phyloP scores from a whole-genome alignment of 371 early-diverging fungal genomes.

The Apophysomyces variabilis region DNA sequence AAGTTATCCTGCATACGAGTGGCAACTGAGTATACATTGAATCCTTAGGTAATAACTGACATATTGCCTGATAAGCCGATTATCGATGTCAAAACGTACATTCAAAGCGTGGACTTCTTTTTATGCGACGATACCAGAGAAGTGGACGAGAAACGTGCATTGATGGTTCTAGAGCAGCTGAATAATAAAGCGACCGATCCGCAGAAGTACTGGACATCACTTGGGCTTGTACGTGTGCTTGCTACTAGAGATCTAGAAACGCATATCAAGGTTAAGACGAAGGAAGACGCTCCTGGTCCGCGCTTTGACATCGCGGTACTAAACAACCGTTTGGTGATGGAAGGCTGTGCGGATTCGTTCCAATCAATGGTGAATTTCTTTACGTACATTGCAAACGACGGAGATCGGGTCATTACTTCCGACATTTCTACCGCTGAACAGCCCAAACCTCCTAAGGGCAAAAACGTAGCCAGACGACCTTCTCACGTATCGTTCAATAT shows the following conservation, averaged over 20 bases:
- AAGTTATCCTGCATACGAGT: not conserved
- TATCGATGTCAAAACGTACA: constrained; percentile 41
- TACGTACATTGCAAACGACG: constrained; percentile 42
- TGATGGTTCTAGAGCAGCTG: constrained; percentile 6
- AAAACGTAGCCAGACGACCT: not conserved
- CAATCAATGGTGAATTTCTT: constrained; percentile 65
- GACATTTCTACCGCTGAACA: too few species aligned
- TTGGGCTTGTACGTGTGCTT: constrained; percentile 47
- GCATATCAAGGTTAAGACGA: constrained; percentile 39
- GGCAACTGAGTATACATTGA: not conserved
- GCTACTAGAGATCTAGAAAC: constrained; percentile 48
- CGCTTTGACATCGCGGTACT: constrained; percentile 49
- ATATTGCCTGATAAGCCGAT: constrained; percentile 57
- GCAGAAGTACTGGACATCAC: constrained; percentile 37
- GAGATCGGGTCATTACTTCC: constrained; percentile 15
- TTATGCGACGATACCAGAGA: constrained; percentile 46
- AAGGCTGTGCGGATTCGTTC: constrained; percentile 80
- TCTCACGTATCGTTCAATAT: constrained; percentile 10
- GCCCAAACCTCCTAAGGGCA: not conserved
- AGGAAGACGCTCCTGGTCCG: constrained; percentile 26
- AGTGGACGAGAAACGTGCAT: constrained; percentile 30
- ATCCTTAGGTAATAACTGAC: constrained; percentile 48
- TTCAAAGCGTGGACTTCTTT: constrained; percentile 45
- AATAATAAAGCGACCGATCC: constrained; percentile 29
- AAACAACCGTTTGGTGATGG: constrained; percentile 66